Conservation (phyloP, 805 yeast genomes). For the Myxozyma kluyveri region DNA sequence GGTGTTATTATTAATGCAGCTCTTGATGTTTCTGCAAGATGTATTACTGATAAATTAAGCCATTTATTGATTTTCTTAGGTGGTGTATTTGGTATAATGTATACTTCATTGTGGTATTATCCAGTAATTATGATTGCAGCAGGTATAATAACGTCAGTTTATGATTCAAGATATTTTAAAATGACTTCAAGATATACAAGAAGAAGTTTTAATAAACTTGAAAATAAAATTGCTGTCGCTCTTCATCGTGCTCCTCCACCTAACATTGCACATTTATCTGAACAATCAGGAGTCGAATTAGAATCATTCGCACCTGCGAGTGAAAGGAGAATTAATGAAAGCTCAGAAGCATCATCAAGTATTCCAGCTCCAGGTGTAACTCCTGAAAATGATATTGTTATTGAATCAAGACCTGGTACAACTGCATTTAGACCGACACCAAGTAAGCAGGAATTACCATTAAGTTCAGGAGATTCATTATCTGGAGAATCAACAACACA, state of each 20-base stretch:
- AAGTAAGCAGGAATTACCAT: not conserved
- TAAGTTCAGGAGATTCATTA: not conserved
- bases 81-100: constrained; percentile 20
- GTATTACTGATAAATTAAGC: constrained; percentile 25
- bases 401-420: not conserved
- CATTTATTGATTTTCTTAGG: constrained; percentile 18
- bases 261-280: not conserved
- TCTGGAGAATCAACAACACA: constrained; percentile 1
- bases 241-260: not conserved
- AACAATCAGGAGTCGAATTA: not conserved
- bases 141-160: constrained; percentile 16
- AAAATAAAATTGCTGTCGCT: not conserved
- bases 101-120: constrained; percentile 25
- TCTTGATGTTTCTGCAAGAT: constrained; percentile 13
- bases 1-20: constrained; percentile 28
- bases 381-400: not conserved
- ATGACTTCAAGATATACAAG: not conserved
- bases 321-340: not conserved
- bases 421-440: not conserved
- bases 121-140: constrained; percentile 26
- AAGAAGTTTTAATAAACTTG: not conserved
- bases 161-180: constrained; percentile 13
- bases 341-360: not conserved
- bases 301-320: not conserved
- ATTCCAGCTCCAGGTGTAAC: not conserved